Percentiles rank a stretch among this genome's conserved stretches.
phyloP scores from a whole-genome alignment of 2,329 filamentous ascomycete genomes.

The Beauveria bassiana region DNA sequence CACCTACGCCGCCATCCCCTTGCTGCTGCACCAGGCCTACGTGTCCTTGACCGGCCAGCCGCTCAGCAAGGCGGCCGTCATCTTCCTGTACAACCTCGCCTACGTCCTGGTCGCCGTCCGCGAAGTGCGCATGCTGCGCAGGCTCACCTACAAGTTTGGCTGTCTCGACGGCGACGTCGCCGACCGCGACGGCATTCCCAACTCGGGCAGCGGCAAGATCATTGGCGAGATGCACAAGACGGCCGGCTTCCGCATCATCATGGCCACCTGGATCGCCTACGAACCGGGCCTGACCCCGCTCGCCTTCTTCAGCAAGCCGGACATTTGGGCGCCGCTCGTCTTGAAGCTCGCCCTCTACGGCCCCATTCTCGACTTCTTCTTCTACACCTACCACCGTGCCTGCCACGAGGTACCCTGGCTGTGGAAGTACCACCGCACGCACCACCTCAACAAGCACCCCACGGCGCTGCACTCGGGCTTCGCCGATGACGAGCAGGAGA shows the following conservation, averaged over 20 bases:
- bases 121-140: constrained; percentile 22
- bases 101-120: constrained; percentile 24
- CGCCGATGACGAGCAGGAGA: constrained; percentile 35
- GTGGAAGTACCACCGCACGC: constrained; percentile 34
- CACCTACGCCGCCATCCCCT: constrained; percentile 19
- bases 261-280: constrained; percentile 21
- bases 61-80: constrained; percentile 10
- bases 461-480: constrained; percentile 32
- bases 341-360: constrained; percentile 26
- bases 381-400: constrained; percentile 33
- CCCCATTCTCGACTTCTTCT: constrained; percentile 34
- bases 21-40: constrained; percentile 19
- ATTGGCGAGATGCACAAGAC: constrained; percentile 19
- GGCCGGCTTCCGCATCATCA: constrained; percentile 17
- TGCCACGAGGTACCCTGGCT: constrained; percentile 33
- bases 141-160: constrained; percentile 24
- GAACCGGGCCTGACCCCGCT: constrained; percentile 10
- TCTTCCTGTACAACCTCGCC: constrained; percentile 22
- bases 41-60: constrained; percentile 12
- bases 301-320: constrained; percentile 2
- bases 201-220: constrained; percentile 20
- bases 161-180: constrained; percentile 22
- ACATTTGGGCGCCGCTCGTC: constrained; percentile 21
- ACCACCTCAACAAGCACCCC: constrained; percentile 37
- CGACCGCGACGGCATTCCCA: constrained; percentile 27